These are phyloP conservation scores for Phytopythium aichiense DNA, from an alignment of 352 stramenopile genomes.

Conservation along the genomic window DNA sequence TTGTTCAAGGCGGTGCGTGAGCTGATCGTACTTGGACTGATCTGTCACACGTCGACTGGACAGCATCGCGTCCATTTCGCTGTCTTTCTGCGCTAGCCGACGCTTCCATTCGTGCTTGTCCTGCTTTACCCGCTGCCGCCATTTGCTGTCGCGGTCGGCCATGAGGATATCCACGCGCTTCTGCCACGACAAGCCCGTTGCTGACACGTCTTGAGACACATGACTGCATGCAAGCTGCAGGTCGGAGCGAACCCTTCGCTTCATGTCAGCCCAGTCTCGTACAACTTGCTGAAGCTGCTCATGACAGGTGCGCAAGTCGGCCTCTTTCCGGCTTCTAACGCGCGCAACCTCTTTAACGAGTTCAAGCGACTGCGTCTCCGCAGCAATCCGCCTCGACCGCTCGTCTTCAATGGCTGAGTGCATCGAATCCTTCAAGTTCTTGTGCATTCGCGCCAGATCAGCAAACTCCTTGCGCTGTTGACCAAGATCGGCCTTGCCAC, in stretches of 20 bases:
- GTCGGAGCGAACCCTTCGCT: conserved; percentile 24
- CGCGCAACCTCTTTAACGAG: conserved; percentile 22
- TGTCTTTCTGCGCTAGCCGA: conserved; percentile 39
- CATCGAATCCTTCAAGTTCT: conserved; percentile 54
- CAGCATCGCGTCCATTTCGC: conserved; percentile 42
- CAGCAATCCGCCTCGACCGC: conserved; percentile 14
- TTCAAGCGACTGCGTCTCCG: conserved; percentile 21
- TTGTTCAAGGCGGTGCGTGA: conserved; percentile 31
- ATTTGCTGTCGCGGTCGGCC: conserved; percentile 14
- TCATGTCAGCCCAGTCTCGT: conserved; percentile 28
- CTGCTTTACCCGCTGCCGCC: conserved; percentile 21
- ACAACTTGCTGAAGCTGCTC: conserved; percentile 24
- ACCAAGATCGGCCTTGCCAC: conserved; percentile 25
- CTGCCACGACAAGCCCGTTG: conserved; percentile 16
- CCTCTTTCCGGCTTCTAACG: conserved; percentile 21
- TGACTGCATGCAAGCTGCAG: conserved; percentile 25
- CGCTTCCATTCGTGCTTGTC: conserved; percentile 46
- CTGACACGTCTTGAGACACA: conserved; percentile 26
- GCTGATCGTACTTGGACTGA: conserved; percentile 52
- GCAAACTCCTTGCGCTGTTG: conserved; percentile 61
- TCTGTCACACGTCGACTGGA: conserved; percentile 42
- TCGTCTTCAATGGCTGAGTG: conserved; percentile 34
- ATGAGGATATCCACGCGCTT: conserved; percentile 21
- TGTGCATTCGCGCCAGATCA: conserved; percentile 63
- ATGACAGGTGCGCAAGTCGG: conserved; percentile 21